Conservation (phyloP, 2,329 filamentous ascomycete genomes). For the Boeremia lycopersici region DNA sequence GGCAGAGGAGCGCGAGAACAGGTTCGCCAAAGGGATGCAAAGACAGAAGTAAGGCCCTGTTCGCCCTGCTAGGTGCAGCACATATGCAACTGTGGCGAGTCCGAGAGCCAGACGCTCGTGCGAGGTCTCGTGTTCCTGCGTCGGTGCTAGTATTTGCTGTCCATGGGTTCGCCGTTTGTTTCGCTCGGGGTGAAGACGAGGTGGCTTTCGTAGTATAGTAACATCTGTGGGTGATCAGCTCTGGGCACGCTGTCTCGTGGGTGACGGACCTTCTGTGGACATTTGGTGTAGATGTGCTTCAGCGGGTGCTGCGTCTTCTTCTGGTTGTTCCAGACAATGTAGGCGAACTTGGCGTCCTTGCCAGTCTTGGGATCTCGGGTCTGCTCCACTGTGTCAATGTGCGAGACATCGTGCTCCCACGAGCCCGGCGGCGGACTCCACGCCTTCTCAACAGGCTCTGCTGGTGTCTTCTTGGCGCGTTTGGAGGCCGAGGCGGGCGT, state of each 20-base stretch:
- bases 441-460: conserved; percentile 47
- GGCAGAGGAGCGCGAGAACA: not conserved
- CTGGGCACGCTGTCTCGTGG: not conserved
- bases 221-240: conserved; percentile 38
- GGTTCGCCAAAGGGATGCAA: not conserved
- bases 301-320: conserved; percentile 76
- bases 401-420: conserved; percentile 76
- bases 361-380: conserved; percentile 48
- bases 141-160: not conserved
- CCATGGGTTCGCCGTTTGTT: conserved; percentile 18
- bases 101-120: not conserved
- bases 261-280: conserved; percentile 69
- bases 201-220: conserved; percentile 59
- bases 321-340: conserved; percentile 75
- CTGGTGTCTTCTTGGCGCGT: conserved; percentile 35
- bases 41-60: not conserved
- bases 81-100: not conserved
- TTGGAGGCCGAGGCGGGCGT: conserved; percentile 35
- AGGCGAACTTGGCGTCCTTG: conserved; percentile 66
- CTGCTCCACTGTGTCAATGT: conserved; percentile 75
- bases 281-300: conserved; percentile 72
- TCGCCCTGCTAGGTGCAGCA: not conserved
- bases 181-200: conserved; percentile 40
- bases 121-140: not conserved
- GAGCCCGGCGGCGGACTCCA: conserved; percentile 74